Percentiles rank a stretch among this genome's conserved stretches.
Evolutionary conservation across 1,284 basidiomycete species (phyloP).

Genomic region (Puccinia triticina): DNA sequence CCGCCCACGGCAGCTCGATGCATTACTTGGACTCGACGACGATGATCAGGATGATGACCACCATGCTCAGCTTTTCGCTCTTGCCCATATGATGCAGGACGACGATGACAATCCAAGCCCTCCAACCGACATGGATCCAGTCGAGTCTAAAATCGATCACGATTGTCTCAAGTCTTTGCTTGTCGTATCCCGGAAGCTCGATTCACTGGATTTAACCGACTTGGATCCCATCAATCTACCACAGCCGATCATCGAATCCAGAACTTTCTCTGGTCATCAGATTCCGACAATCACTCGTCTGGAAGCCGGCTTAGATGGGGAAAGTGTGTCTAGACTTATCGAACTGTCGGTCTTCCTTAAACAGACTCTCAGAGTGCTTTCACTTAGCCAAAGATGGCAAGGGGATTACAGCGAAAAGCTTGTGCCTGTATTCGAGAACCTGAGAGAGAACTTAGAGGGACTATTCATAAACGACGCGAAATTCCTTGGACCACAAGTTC

Average conservation of each 20-base stretch:
- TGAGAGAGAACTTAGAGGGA: conserved; percentile 32
- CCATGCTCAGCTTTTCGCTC: no score
- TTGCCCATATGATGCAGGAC: no score
- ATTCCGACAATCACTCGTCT: conserved; percentile 16
- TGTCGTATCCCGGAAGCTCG: background rate
- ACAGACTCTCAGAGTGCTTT: conserved; percentile 26
- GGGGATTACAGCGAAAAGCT: background rate
- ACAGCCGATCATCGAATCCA: background rate
- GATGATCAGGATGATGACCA: no score
- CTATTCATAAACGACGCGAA: conserved; percentile 24
- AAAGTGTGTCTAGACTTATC: conserved; percentile 2
- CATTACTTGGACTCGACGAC: no score
- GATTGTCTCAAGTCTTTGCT: conserved; percentile 23
- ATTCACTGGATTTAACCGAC: conserved; percentile 12
- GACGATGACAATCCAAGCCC: background rate
- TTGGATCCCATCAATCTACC: conserved; percentile 12
- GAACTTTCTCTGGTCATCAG: background rate
- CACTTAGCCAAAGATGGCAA: conserved; percentile 1
- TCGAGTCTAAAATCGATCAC: background rate
- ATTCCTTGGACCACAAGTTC: background rate
- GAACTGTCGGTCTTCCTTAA: conserved; percentile 30
- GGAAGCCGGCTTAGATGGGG: conserved; percentile 10
- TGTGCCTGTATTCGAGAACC: conserved; percentile 25
- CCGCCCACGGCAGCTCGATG: no score
- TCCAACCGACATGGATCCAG: conserved; percentile 8